Percentiles rank a stretch among this genome's conserved stretches.
Conservation (phyloP, 495 filamentous ascomycete genomes). For the Lophiostoma macrostomum region DNA sequence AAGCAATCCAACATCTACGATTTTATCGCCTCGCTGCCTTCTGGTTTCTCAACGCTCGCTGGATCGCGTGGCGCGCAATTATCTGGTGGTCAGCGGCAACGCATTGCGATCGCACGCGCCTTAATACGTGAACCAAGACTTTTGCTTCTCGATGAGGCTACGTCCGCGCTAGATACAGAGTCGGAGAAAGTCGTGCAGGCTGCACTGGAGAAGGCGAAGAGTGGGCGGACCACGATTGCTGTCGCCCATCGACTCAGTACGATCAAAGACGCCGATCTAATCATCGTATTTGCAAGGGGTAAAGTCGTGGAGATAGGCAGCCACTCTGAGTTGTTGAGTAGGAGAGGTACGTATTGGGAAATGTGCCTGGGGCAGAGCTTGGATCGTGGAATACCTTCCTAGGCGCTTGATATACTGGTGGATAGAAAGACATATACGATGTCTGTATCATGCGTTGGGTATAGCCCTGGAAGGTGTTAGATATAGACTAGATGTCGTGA, state of each 20-base stretch:
- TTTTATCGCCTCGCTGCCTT: constrained; percentile 57
- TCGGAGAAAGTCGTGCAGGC: constrained; percentile 68
- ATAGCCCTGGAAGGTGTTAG: no score
- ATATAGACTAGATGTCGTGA: no score
- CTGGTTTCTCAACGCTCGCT: constrained; percentile 39
- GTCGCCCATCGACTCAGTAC: constrained; percentile 88
- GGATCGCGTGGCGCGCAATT: constrained; percentile 41
- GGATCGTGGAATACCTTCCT: constrained; percentile 11
- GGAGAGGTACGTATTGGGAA: constrained; percentile 29
- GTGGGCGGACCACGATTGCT: constrained; percentile 64
- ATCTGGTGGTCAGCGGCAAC: constrained; percentile 44
- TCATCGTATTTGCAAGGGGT: constrained; percentile 77
- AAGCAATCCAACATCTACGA: constrained; percentile 88
- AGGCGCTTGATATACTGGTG: not conserved
- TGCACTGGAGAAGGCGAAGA: constrained; percentile 24
- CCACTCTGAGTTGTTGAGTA: constrained; percentile 61
- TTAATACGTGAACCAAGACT: constrained; percentile 71
- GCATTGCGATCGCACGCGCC: constrained; percentile 44
- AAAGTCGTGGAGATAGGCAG: constrained; percentile 68
- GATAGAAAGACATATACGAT: not conserved
- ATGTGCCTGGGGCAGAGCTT: constrained; percentile 43
- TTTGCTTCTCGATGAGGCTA: constrained; percentile 83
- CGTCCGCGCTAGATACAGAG: constrained; percentile 82
- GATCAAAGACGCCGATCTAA: constrained; percentile 80
- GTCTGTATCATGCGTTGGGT: no score